phyloP scores from a whole-genome alignment of 2,329 filamentous ascomycete species.

The Paracamarosporium sp. region DNA sequence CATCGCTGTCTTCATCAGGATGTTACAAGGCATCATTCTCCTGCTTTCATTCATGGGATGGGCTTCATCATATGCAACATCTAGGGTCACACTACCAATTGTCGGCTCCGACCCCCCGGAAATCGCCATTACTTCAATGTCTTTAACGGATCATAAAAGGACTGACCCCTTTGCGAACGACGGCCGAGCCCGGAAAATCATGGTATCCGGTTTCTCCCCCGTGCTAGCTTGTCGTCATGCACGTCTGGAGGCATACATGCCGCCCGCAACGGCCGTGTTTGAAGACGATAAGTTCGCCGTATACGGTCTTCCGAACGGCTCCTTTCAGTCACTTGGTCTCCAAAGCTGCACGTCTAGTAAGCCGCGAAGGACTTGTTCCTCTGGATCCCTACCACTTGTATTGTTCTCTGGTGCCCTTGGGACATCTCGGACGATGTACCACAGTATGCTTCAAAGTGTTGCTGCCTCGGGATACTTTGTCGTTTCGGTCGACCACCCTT shows the following conservation, averaged over 20 bases:
- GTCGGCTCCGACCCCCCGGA: constrained; percentile 19
- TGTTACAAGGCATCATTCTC: not conserved
- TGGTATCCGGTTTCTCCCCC: constrained; percentile 35
- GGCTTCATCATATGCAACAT: not conserved
- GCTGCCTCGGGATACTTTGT: constrained; percentile 57
- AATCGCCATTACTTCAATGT: constrained; percentile 18
- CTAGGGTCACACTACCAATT: constrained; percentile 17
- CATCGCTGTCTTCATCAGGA: too few species aligned
- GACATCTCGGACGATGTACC: constrained; percentile 53
- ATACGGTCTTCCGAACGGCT: constrained; percentile 35
- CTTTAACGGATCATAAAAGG: constrained; percentile 25
- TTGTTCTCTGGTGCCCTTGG: constrained; percentile 57
- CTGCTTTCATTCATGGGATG: constrained; percentile 3
- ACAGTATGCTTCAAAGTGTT: constrained; percentile 52
- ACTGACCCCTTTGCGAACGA: constrained; percentile 29
- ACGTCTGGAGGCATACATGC: constrained; percentile 26
- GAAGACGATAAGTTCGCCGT: constrained; percentile 27
- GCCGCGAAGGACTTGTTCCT: not conserved
- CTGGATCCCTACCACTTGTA: constrained; percentile 29
- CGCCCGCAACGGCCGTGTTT: constrained; percentile 25
- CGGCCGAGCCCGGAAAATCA: constrained; percentile 21
- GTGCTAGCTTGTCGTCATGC: constrained; percentile 19
- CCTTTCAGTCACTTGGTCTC: constrained; percentile 25
- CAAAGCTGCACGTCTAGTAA: constrained; percentile 18
- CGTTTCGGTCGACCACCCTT: constrained; percentile 59